phyloP scores from a whole-genome alignment of 1,139 yeast genomes.

The Blastobotrys malaysiensis region DNA sequence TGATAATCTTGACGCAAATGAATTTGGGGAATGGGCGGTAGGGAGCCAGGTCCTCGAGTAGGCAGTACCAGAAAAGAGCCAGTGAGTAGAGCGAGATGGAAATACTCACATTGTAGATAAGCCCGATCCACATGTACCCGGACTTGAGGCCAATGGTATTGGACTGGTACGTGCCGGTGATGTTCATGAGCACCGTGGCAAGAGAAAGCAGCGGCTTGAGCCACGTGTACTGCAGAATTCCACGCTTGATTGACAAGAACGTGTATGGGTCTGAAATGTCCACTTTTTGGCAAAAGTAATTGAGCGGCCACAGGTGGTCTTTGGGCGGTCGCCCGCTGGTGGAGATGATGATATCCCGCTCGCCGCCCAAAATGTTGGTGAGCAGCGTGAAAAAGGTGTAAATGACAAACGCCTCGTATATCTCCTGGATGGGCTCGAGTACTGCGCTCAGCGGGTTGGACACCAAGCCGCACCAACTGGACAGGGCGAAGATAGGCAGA shows the following conservation, averaged over 20 bases:
- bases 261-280: conserved; percentile 86
- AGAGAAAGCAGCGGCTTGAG: conserved; percentile 74
- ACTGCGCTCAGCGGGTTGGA: conserved; percentile 43
- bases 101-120: conserved; percentile 74
- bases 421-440: conserved; percentile 75
- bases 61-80: conserved; percentile 88
- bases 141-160: conserved; percentile 47
- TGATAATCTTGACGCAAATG: conserved; percentile 83
- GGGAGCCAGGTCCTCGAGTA: conserved; percentile 67
- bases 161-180: conserved; percentile 41
- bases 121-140: conserved; percentile 59
- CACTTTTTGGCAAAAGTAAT: conserved; percentile 49
- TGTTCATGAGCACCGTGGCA: conserved; percentile 47
- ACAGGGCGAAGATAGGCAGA: conserved; percentile 49
- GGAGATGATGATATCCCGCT: conserved; percentile 67
- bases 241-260: conserved; percentile 71
- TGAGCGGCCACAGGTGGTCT: conserved; percentile 54
- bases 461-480: conserved; percentile 54
- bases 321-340: conserved; percentile 74
- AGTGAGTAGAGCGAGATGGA: conserved; percentile 76
- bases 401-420: conserved; percentile 93
- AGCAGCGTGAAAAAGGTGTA: conserved; percentile 85
- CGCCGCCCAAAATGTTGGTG: conserved; percentile 87
- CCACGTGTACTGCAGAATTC: conserved; percentile 93
- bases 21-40: conserved; percentile 91